Conservation (phyloP, 345 rosid species). For the Cardiospermum halicacabum region DNA sequence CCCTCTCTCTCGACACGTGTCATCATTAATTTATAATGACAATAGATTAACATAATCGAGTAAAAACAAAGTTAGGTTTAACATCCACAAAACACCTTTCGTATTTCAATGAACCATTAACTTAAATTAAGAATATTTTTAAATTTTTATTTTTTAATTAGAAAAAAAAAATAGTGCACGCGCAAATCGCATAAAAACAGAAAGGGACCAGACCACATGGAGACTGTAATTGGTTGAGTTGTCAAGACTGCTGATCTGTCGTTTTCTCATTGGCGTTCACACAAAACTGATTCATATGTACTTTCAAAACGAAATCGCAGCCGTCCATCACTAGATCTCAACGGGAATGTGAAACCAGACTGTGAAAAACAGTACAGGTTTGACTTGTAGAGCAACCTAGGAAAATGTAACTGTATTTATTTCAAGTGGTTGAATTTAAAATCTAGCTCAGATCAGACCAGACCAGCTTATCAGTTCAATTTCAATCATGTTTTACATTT, state of each 20-base stretch:
- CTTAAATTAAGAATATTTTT: no score
- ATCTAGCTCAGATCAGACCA: not conserved
- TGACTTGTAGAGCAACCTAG: constrained; percentile 15
- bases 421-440: no score
- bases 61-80: not conserved
- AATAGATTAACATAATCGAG: not conserved
- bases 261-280: not conserved
- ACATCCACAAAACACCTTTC: not conserved
- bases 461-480: not conserved
- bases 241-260: constrained; percentile 10
- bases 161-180: not conserved
- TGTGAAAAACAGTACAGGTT: constrained; percentile 5
- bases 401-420: constrained; percentile 15
- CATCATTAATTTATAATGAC: not conserved
- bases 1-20: not conserved
- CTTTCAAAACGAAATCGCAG: not conserved
- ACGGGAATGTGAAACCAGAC: constrained; percentile 4
- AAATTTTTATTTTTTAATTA: no score
- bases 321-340: constrained; percentile 15
- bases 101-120: not conserved
- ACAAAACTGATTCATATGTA: not conserved
- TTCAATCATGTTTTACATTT: not conserved
- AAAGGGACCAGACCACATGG: not conserved
- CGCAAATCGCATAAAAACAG: no score
- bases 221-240: not conserved